phyloP scores from a whole-genome alignment of 2,329 filamentous ascomycete genomes.

The Exserohilum turcica region DNA sequence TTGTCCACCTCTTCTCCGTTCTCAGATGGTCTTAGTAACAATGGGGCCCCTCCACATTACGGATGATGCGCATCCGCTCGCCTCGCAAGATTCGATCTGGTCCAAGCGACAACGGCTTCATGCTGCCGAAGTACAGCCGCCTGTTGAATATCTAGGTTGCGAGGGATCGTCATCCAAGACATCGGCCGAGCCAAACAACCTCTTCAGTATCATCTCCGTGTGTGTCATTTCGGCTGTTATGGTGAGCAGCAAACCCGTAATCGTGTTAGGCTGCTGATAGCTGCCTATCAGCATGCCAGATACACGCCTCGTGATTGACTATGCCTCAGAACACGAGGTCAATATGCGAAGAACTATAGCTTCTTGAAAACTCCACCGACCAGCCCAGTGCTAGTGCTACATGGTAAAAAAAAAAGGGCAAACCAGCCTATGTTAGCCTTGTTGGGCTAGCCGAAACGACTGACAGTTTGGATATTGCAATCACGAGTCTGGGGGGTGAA shows the following conservation, averaged over 20 bases:
- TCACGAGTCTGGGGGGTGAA: no score
- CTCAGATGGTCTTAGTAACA: constrained; percentile 3
- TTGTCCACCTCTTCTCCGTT: neutral
- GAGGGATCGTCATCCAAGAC: neutral
- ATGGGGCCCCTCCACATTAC: constrained; percentile 1
- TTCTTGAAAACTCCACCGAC: no score
- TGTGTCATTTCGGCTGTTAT: no score
- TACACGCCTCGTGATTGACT: no score
- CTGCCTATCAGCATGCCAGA: no score
- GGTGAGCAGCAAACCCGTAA: neutral
- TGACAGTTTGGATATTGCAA: neutral
- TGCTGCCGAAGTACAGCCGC: neutral
- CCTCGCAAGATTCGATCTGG: neutral
- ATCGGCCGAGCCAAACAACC: neutral
- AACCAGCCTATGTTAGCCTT: neutral
- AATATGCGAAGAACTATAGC: no score
- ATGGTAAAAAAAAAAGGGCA: no score
- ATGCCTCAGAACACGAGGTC: no score
- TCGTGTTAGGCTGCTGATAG: neutral
- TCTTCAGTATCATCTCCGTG: neutral
- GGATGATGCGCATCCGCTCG: constrained; percentile 7
- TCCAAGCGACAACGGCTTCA: neutral
- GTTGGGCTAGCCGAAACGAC: neutral
- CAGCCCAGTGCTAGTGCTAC: no score
- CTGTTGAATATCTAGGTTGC: neutral